Percentiles rank a stretch among this genome's conserved stretches.
These are phyloP conservation scores for Citrus maxima DNA, from an alignment of 345 rosid species.

Conservation along the genomic window DNA sequence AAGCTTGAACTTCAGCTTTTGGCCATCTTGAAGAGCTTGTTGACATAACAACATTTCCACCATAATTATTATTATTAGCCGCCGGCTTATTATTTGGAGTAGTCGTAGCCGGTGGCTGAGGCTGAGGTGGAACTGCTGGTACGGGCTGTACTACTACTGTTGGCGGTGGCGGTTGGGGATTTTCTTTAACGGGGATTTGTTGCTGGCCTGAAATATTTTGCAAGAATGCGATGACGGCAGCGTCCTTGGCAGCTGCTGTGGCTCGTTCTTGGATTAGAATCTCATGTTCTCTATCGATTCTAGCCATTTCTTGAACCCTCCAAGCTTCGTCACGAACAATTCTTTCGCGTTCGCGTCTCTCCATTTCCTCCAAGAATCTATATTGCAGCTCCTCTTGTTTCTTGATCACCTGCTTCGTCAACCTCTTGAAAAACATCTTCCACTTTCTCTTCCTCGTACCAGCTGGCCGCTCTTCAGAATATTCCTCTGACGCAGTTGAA, in stretches of 20 bases:
- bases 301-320: constrained; percentile 44
- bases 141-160: not conserved
- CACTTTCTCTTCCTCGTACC: constrained; percentile 55
- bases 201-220: constrained; percentile 41
- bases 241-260: constrained; percentile 34
- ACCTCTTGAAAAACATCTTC: constrained; percentile 56
- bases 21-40: constrained; percentile 54
- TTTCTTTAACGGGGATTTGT: constrained; percentile 16
- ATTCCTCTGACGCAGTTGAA: constrained; percentile 63
- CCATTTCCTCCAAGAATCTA: constrained; percentile 41
- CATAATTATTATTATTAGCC: not conserved
- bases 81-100: not conserved
- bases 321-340: constrained; percentile 43
- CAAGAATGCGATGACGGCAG: constrained; percentile 44
- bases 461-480: constrained; percentile 21
- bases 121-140: constrained; percentile 6
- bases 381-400: constrained; percentile 50
- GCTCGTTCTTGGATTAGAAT: constrained; percentile 46
- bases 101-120: constrained; percentile 4
- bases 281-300: constrained; percentile 42
- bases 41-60: not conserved
- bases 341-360: constrained; percentile 39
- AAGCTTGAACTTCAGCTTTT: constrained; percentile 47
- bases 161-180: not conserved
- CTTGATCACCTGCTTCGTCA: constrained; percentile 38